Percentiles rank a stretch among this genome's conserved stretches.
These are phyloP conservation scores for Podospora bellae-mahoneyi DNA, from an alignment of 495 filamentous ascomycete genomes.

Conservation along the genomic window DNA sequence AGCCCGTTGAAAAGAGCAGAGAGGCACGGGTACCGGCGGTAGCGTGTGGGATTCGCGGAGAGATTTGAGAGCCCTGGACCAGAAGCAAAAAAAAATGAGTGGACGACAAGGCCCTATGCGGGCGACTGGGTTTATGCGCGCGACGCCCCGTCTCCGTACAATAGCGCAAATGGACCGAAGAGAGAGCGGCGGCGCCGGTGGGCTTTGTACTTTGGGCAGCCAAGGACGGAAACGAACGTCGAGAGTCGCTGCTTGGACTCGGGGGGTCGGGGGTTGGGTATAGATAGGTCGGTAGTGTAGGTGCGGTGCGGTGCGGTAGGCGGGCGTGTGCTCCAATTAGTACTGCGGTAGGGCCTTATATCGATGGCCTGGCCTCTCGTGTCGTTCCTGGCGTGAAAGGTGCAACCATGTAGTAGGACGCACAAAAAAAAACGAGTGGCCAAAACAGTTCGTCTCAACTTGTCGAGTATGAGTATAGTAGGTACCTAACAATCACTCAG, in stretches of 20 bases:
- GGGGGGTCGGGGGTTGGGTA: neutral
- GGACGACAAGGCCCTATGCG: neutral
- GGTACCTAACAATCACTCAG: neutral
- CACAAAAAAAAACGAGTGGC: conserved; percentile 9
- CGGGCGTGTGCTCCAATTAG: conserved; percentile 7
- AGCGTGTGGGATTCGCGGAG: neutral
- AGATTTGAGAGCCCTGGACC: neutral
- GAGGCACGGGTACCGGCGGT: conserved; percentile 5
- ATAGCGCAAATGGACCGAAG: neutral
- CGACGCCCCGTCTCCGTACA: neutral
- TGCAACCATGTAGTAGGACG: conserved; percentile 6
- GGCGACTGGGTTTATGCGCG: neutral
- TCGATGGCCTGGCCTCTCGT: neutral
- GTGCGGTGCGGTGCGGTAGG: neutral
- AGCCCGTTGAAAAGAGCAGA: neutral
- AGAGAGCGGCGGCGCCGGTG: conserved; percentile 7
- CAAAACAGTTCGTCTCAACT: conserved; percentile 5
- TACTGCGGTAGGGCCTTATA: neutral
- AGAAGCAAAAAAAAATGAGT: conserved; percentile 9
- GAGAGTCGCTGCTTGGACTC: conserved; percentile 13
- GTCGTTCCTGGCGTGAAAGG: neutral
- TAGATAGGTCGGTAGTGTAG: conserved; percentile 1
- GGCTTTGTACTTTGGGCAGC: neutral
- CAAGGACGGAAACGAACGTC: conserved; percentile 14
- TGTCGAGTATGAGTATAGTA: neutral